These are phyloP conservation scores for Ceratocystis destructans DNA, from an alignment of 2,329 filamentous ascomycete species.

Conservation along the genomic window DNA sequence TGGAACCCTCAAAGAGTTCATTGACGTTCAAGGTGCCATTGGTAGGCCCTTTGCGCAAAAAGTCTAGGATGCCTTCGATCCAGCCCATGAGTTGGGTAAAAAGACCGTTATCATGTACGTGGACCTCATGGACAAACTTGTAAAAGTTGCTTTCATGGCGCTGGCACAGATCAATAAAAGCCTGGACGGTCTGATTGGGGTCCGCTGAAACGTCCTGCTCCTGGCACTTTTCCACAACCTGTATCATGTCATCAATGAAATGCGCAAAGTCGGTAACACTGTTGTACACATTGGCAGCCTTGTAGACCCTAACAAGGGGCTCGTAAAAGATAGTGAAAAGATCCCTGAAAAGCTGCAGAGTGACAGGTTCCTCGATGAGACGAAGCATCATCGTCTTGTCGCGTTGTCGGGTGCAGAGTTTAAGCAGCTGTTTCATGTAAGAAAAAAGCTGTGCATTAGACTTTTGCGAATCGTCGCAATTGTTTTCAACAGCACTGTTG, in stretches of 20 bases:
- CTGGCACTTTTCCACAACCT: conserved; percentile 52
- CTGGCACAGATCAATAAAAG: conserved; percentile 92
- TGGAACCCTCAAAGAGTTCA: conserved; percentile 66
- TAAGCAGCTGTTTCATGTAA: conserved; percentile 85
- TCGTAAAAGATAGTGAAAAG: conserved; percentile 99
- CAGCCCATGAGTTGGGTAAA: conserved; percentile 95
- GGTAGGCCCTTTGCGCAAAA: conserved; percentile 71
- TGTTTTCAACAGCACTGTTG: conserved; percentile 83
- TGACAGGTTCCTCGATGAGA: conserved; percentile 93
- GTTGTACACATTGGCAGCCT: conserved; percentile 95
- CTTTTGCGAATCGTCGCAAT: conserved; percentile 71
- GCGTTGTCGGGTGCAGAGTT: conserved; percentile 76
- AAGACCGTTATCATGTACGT: conserved; percentile 88
- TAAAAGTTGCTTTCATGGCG: conserved; percentile 95
- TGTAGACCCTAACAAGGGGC: conserved; percentile 91
- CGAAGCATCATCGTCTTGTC: conserved; percentile 97
- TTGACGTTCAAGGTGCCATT: conserved; percentile 90
- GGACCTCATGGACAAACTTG: conserved; percentile 97
- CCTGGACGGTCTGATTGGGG: conserved; percentile 94
- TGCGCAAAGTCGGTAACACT: conserved; percentile 91
- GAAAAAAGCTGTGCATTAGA: conserved; percentile 87
- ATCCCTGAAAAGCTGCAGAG: conserved; percentile 86
- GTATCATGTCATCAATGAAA: conserved; percentile 87
- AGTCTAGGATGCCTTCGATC: conserved; percentile 91
- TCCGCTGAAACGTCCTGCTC: conserved; percentile 79